Base-by-base conservation (phyloP, 495 filamentous ascomycete genomes). In the Penicillium lividum region DNA sequence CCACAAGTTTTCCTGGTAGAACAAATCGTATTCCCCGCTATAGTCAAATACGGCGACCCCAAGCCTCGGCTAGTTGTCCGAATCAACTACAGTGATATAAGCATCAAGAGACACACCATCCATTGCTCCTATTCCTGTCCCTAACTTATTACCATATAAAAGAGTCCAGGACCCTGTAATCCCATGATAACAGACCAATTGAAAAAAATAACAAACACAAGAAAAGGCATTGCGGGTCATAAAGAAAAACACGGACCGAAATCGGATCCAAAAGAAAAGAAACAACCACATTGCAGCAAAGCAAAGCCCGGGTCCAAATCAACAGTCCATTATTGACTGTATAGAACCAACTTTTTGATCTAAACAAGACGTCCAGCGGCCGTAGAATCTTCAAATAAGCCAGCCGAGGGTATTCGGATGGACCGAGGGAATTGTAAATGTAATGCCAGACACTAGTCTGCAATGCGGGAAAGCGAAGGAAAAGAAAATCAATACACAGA, bases 181-280 rank as follows among this genome's bases (percentile, higher is more conserved):
- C 57, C 57, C 57, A 48, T 30, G 30, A 43, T 33, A 47, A 27
- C 49, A 56, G 27, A 51, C 46, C 49, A 55, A 55, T 62, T n/a
- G n/a, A 36, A 40, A 30, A 58, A 53, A 34, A 62, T 59, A 67
- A 59, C 15, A 60, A 51, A 36, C 61, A 54, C 18, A 46, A 27
- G 58, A 55, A 47, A 58, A 64, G 61, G 54, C 68, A 67, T 71
- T 42, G 59, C 60, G 56, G 61, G 70, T 65, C 63, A 65, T 65
- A 25, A 64, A 52, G 64, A 62, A 56, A 61, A 54, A 62, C 59
- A 59, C 58, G 15, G 50, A 53, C 52, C 15, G 49, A 28, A 40
- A 33, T 38, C 48, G 15, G 6, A 57, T 22, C 45, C 30, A 46
- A 36, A 30, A 47, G 31, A 30, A 57, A 42, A 18, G 16, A 38